Percentiles rank a stretch among this genome's conserved stretches.
phyloP scores from a whole-genome alignment of 2,329 filamentous ascomycete genomes.

The Beauveria bassiana region DNA sequence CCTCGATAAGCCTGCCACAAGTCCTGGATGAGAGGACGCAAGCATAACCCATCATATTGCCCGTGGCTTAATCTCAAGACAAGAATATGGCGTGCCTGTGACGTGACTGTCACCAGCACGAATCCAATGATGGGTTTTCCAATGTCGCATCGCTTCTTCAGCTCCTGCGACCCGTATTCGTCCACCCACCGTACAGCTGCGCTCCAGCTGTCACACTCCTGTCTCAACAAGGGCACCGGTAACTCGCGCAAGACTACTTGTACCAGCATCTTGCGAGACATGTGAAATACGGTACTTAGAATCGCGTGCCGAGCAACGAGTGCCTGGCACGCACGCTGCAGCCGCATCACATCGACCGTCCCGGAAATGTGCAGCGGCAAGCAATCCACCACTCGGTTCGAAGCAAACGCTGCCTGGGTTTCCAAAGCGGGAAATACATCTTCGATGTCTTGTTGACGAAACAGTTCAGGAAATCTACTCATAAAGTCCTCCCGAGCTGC shows the following conservation, averaged over 20 bases:
- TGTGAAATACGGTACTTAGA: not conserved
- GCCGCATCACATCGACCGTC: not conserved
- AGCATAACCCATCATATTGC: not conserved
- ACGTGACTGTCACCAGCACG: not conserved
- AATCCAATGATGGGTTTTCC: not conserved
- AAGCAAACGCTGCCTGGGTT: not conserved
- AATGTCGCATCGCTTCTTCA: not conserved
- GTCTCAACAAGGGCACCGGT: not conserved
- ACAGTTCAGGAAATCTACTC: not conserved
- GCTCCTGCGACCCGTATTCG: not conserved
- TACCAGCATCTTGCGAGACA: not conserved
- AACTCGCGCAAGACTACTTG: not conserved
- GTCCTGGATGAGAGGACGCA: conserved; percentile 1
- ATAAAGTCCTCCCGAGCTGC: not conserved
- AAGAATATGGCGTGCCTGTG: not conserved
- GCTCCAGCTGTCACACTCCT: not conserved
- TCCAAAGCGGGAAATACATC: not conserved
- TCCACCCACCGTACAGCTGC: not conserved
- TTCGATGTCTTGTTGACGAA: not conserved
- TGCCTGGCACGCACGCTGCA: not conserved
- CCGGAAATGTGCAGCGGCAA: conserved; percentile 3
- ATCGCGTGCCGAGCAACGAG: not conserved
- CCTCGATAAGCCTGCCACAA: not conserved
- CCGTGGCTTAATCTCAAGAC: not conserved
- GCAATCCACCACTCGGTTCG: not conserved